These are phyloP conservation scores for Candida labiduridarum DNA, from an alignment of 1,139 yeast species.

Conservation along the genomic window DNA sequence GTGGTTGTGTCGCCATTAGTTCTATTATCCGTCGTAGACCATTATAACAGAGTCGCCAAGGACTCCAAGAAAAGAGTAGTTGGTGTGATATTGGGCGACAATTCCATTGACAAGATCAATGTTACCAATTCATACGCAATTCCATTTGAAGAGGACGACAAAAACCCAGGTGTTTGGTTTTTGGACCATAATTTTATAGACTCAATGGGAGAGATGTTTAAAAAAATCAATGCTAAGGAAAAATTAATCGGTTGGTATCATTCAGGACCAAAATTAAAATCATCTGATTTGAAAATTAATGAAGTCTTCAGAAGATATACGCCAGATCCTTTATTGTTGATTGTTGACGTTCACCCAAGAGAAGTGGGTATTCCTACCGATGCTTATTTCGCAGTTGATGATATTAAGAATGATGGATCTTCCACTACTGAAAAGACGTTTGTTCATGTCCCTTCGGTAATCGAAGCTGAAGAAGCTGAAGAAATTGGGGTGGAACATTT, in stretches of 20 bases:
- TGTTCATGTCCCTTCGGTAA: slow-evolving; percentile 87
- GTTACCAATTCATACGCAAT: slow-evolving; percentile 83
- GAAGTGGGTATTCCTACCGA: slow-evolving; percentile 90
- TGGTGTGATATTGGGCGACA: slow-evolving; percentile 92
- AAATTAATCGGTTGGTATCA: slow-evolving; percentile 98
- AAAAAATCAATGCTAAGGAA: slow-evolving; percentile 95
- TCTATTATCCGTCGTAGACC: slow-evolving; percentile 91
- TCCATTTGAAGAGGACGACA: slow-evolving; percentile 97
- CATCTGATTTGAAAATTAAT: slow-evolving; percentile 88
- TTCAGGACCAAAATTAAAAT: slow-evolving; percentile 89
- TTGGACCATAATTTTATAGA: slow-evolving; percentile 96
- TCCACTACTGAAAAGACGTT: slow-evolving; percentile 91
- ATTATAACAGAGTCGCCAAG: slow-evolving; percentile 82
- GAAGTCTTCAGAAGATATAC: slow-evolving; percentile 86
- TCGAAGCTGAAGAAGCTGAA: slow-evolving; percentile 98
- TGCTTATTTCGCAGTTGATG: slow-evolving; percentile 93
- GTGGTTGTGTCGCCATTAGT: slow-evolving; percentile 97
- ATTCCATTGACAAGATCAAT: slow-evolving; percentile 53
- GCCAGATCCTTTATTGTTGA: slow-evolving; percentile 77
- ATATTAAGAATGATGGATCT: slow-evolving; percentile 95
- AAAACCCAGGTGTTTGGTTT: slow-evolving; percentile 94
- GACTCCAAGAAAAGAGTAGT: slow-evolving; percentile 78
- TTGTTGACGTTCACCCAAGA: slow-evolving; percentile 89
- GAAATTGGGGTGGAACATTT: slow-evolving; percentile 98
- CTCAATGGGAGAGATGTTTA: slow-evolving; percentile 97